Base-by-base conservation (phyloP, 192 early-diverging fungal species). In the Backusella macrospora region DNA sequence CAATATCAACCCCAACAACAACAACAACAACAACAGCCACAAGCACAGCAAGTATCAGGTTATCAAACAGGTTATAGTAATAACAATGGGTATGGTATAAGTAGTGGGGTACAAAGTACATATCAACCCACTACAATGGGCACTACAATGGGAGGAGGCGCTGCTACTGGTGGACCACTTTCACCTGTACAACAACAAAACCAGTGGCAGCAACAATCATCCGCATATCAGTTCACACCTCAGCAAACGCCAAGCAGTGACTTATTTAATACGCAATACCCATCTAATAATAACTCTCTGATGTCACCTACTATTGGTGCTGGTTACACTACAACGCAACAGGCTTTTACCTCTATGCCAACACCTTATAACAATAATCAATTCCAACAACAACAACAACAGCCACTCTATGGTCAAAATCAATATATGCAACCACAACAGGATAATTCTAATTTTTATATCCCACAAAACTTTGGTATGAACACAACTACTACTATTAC, bases 141-240 rank as follows among this genome's bases (percentile, higher is more conserved):
- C 0, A 34, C 0, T 34, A 34, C 29, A 34, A 34, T 34, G 29
- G 29, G 29, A 34, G 29, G 29, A 34, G 29, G 29, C 2, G 29
- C 29, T 34, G 29, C 29, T 34, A 34, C 29, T 34, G 29, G 21
- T 13, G 52, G 52, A 12, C 21, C 52, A 4, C 52, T 59, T 4
- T 59, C 52, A 26, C 73, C 39, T 15, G 0, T 34, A 63, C 18
- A 43, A 29, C 55, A 64, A 14, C 62, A 72, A 15, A 18, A 18
- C 23, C 70, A 71, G 29, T 46, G 47, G 43, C 70, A 55, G 6
- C 21, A 37, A 42, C 72, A 73, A 73, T 18, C n/a, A 65, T 73
- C 45, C 15, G 0, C 67, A 34, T 45, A 69, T 18, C 63, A 65
- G 6, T 40, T 40, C 63, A 65, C 63, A 39, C 52, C 67, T 7